A percentile compares a stretch with the other conserved stretches of the same genome.
These are phyloP conservation scores for Ramaria sp. DNA, from an alignment of 768 basidiomycete genomes.

Conservation along the genomic window DNA sequence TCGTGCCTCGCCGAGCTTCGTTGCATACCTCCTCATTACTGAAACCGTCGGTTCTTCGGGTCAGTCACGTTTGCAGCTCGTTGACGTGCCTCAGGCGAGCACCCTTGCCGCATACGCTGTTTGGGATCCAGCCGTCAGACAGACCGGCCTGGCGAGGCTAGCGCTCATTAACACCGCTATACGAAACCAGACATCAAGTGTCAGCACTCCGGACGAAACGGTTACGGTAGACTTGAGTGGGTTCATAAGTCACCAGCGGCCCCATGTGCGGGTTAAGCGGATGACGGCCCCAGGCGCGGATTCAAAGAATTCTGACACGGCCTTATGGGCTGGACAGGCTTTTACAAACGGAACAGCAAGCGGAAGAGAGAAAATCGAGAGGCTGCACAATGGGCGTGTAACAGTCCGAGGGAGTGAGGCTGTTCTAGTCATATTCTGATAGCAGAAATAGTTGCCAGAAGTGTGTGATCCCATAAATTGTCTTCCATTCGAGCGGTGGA, in stretches of 20 bases:
- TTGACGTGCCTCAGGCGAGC: conserved; percentile 13
- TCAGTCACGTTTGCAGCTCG: conserved; percentile 15
- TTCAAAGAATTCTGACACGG: conserved; percentile 16
- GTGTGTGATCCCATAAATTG: no score
- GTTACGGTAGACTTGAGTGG: background rate
- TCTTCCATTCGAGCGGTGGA: background rate
- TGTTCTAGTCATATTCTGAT: conserved; percentile 13
- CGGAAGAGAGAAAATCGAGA: conserved; percentile 17
- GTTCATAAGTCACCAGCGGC: background rate
- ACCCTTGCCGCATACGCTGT: conserved; percentile 22
- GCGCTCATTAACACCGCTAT: conserved; percentile 21
- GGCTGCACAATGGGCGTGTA: conserved; percentile 13
- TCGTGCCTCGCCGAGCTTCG: conserved; percentile 20
- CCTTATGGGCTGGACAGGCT: conserved; percentile 22
- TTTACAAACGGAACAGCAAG: conserved; percentile 20
- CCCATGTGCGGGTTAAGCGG: conserved; percentile 15
- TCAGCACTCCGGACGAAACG: conserved; percentile 8
- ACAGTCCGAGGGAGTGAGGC: conserved; percentile 20
- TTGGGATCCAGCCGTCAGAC: conserved; percentile 16
- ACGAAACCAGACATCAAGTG: conserved; percentile 14
- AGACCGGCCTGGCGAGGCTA: conserved; percentile 13
- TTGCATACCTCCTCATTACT: conserved; percentile 23
- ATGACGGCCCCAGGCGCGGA: conserved; percentile 22
- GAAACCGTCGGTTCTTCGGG: conserved; percentile 21
- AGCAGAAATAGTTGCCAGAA: no score